Evolutionary conservation across 768 basidiomycete genomes (phyloP).

Genomic region (Gymnopilus dilepis): DNA sequence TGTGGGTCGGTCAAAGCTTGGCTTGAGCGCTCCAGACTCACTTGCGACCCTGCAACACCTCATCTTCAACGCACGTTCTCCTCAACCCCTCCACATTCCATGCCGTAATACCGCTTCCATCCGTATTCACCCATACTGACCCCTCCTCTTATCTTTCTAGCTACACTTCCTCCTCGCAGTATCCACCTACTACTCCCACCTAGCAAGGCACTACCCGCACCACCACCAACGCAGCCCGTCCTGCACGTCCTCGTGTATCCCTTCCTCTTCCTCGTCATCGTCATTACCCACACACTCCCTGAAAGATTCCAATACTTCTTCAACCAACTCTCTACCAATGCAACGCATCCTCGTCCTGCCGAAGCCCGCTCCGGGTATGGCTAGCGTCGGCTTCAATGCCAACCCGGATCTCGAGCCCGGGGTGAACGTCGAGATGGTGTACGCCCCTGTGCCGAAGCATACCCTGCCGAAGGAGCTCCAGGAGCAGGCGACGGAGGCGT

Average conservation of each 20-base stretch:
- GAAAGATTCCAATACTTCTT: slow-evolving; percentile 26
- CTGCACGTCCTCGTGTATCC: slow-evolving; percentile 22
- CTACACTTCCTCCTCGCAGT: slow-evolving; percentile 80
- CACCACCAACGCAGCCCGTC: slow-evolving; percentile 26
- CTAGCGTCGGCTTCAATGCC: slow-evolving; percentile 18
- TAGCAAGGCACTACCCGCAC: slow-evolving; percentile 48
- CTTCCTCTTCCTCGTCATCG: slow-evolving; percentile 16
- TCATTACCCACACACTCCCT: slow-evolving; percentile 16
- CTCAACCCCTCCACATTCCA: not conserved
- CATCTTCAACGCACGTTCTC: slow-evolving; percentile 1
- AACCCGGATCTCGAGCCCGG: slow-evolving; percentile 21
- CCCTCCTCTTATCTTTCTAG: slow-evolving; percentile 44
- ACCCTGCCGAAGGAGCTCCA: slow-evolving; percentile 60
- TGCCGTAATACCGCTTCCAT: not conserved
- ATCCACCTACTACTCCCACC: slow-evolving; percentile 64
- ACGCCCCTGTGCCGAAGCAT: slow-evolving; percentile 69
- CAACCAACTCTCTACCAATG: slow-evolving; percentile 34
- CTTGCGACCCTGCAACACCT: slow-evolving; percentile 13
- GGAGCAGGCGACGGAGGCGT: slow-evolving; percentile 67
- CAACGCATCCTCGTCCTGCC: slow-evolving; percentile 74
- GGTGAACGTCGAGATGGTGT: slow-evolving; percentile 60
- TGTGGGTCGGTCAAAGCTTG: slow-evolving; percentile 1
- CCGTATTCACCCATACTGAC: too few species aligned
- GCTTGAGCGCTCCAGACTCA: not conserved
- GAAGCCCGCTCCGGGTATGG: slow-evolving; percentile 16